phyloP scores from a whole-genome alignment of 768 basidiomycete genomes.

The Mycena olivaceomarginata region DNA sequence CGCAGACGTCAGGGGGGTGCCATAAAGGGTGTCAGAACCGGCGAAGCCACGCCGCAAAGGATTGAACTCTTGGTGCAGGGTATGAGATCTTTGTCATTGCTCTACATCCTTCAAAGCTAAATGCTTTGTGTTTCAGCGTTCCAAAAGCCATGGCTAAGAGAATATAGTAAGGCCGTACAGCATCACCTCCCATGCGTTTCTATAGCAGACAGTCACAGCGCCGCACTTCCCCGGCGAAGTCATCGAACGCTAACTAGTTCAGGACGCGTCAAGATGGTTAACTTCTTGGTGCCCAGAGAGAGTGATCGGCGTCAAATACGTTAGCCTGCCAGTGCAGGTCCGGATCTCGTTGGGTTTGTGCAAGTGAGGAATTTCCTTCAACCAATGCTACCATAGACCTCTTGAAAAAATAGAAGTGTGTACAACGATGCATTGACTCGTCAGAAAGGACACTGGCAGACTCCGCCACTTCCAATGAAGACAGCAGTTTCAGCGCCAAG shows the following conservation, averaged over 20 bases:
- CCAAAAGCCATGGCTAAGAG: slow-evolving; percentile 13
- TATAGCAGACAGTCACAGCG: slow-evolving; percentile 24
- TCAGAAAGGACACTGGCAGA: slow-evolving; percentile 23
- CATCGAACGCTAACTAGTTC: slow-evolving; percentile 21
- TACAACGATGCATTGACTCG: slow-evolving; percentile 17
- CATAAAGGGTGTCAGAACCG: slow-evolving; percentile 16
- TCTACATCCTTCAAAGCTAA: slow-evolving; percentile 19
- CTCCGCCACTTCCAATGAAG: slow-evolving; percentile 17
- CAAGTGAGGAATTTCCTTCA: slow-evolving; percentile 16
- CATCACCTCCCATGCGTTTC: slow-evolving; percentile 18
- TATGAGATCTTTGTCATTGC: slow-evolving; percentile 30
- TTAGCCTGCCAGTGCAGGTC: slow-evolving; percentile 21
- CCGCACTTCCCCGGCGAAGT: slow-evolving; percentile 16
- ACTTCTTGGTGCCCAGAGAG: slow-evolving; percentile 20
- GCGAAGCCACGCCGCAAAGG: slow-evolving; percentile 11
- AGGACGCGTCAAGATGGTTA: slow-evolving; percentile 23
- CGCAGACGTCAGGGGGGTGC: slow-evolving; percentile 26
- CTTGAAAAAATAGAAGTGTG: slow-evolving; percentile 22
- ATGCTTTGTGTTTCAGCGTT: slow-evolving; percentile 27
- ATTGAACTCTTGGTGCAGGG: slow-evolving; percentile 8
- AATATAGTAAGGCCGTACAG: slow-evolving; percentile 15
- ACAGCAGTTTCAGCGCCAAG: slow-evolving; percentile 22
- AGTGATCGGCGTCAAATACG: slow-evolving; percentile 26
- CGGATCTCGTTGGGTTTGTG: slow-evolving; percentile 22
- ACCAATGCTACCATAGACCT: slow-evolving; percentile 14